Evolutionary conservation across 768 basidiomycete species (phyloP), one percentile per base, ranked within the genome.

Genomic region (Podaxis sp.): DNA sequence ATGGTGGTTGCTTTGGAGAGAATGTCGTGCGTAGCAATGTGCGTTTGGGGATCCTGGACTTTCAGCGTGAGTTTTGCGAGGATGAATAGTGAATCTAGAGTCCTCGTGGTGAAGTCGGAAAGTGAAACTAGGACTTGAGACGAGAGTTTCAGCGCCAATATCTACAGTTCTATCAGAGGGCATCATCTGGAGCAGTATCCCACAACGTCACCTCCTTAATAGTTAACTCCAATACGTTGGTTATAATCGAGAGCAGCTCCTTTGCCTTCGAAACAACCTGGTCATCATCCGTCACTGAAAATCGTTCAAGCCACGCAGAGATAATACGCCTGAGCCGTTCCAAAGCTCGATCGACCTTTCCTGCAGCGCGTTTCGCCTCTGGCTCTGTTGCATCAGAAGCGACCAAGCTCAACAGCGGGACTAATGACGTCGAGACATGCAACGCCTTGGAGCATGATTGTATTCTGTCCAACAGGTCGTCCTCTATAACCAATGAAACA

Each of bases 281-380:
- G 42, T 56, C 46, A 4, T 52, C 38, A 4, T 13, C 19, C 19
- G 68, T 30, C 33, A 60, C 53, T 4, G 64, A 65, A 33, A 24
- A n/a, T 9, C 61, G 53, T 44, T 88, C 87, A 17, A 89, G 57
- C 19, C 79, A 65, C 52, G 80, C 83, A 38, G 84, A 67, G 12
- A 76, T 75, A n/a, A 76, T 73, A 57, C 87, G 79, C 19, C 88
- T 78, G 13, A 87, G 67, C 56, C 84, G 77, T 69, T 90, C 89
- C 11, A 91, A 64, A 0, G 86, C 83, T 26, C 88, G 80, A 56
- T 84, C 82, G 13, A 88, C 73, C 70, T 89, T 91, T 22, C 76
- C 79, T 19, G 74, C 74, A 36, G 78, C 73, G 1, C 81, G 79
- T 8, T 57, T 57, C 19, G 76, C 46, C 22, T 82, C 79, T n/a